A percentile compares a stretch with the other conserved stretches of the same genome.
Evolutionary conservation across 2,329 filamentous ascomycete species (phyloP).

Genomic region (Pyrenochaeta sp.): DNA sequence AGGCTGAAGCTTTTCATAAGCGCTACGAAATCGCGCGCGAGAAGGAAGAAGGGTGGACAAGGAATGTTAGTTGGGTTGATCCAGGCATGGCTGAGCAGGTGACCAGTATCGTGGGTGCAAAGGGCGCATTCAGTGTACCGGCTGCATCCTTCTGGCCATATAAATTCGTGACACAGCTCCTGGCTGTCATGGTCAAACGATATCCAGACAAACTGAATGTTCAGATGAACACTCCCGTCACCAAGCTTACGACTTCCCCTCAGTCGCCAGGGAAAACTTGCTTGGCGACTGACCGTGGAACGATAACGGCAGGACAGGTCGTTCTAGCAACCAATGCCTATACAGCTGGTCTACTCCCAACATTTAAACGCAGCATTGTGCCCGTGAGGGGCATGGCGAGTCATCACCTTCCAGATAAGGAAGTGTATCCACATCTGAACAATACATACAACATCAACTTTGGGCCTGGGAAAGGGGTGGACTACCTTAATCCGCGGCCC

Average conservation of each 20-base stretch:
- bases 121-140: slow-evolving; percentile 25
- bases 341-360: slow-evolving; percentile 29
- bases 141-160: slow-evolving; percentile 34
- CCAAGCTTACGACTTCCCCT: no score
- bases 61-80: slow-evolving; percentile 15
- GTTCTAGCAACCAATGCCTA: slow-evolving; percentile 40
- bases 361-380: slow-evolving; percentile 49
- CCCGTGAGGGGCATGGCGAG: slow-evolving; percentile 42
- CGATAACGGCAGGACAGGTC: slow-evolving; percentile 23
- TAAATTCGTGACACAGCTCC: slow-evolving; percentile 34
- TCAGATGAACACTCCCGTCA: slow-evolving; percentile 35
- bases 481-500: slow-evolving; percentile 22
- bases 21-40: slow-evolving; percentile 12
- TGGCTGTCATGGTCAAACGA: slow-evolving; percentile 18
- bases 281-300: slow-evolving; percentile 28
- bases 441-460: slow-evolving; percentile 38
- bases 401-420: slow-evolving; percentile 17
- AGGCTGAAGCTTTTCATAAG: slow-evolving; percentile 12
- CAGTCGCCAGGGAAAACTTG: not conserved
- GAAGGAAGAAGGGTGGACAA: slow-evolving; percentile 24
- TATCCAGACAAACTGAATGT: slow-evolving; percentile 26
- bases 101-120: slow-evolving; percentile 27
- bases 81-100: slow-evolving; percentile 16
- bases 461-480: slow-evolving; percentile 6
- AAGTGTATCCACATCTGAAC: slow-evolving; percentile 26